These are phyloP conservation scores for Claviceps humidiphila DNA, from an alignment of 2,329 filamentous ascomycete genomes.

Conservation along the genomic window DNA sequence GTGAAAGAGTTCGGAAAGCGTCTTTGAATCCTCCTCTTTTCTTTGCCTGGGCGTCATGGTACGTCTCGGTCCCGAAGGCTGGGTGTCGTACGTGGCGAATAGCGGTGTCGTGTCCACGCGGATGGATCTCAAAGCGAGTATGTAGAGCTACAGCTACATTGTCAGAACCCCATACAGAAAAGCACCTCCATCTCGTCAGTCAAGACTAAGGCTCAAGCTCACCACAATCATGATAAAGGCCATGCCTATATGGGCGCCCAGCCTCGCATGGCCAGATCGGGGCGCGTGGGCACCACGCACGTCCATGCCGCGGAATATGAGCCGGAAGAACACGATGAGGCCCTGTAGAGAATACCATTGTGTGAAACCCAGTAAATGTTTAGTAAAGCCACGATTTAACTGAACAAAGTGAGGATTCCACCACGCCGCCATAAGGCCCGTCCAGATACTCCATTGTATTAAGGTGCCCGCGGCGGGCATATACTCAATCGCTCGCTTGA, in stretches of 20 bases:
- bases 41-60: conserved; percentile 12
- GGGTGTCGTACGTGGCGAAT: conserved; percentile 22
- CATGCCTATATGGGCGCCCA: conserved; percentile 42
- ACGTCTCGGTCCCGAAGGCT: conserved; percentile 14
- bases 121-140: conserved; percentile 30
- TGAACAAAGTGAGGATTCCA: conserved; percentile 58
- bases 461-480: conserved; percentile 29
- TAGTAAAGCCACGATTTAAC: conserved; percentile 44
- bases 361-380: conserved; percentile 44
- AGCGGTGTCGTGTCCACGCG: conserved; percentile 44
- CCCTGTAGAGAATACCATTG: conserved; percentile 56
- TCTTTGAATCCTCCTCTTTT: conserved; percentile 22
- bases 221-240: conserved; percentile 40
- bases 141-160: conserved; percentile 26
- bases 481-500: conserved; percentile 10
- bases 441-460: conserved; percentile 33
- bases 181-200: too few species aligned
- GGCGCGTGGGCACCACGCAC: conserved; percentile 26
- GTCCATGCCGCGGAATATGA: conserved; percentile 31
- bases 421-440: conserved; percentile 41
- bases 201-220: conserved; percentile 14
- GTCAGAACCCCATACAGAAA: neutral
- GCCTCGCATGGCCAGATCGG: conserved; percentile 25
- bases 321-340: conserved; percentile 42
- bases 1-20: conserved; percentile 28